These are phyloP conservation scores for Saposhnikovia divaricata DNA, from an alignment of 129 eudicot genomes.

Conservation along the genomic window DNA sequence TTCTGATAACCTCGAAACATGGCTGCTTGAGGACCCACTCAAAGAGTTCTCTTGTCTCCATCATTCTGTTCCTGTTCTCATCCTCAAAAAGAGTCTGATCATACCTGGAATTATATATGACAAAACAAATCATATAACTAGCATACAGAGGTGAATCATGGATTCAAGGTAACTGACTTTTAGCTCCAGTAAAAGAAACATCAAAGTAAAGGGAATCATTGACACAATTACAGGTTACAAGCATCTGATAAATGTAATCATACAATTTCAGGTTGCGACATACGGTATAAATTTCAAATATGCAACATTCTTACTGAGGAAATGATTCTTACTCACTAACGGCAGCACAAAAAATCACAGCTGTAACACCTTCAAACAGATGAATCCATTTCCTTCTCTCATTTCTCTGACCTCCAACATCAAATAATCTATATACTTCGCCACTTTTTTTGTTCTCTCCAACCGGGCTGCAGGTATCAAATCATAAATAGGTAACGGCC, in stretches of 20 bases:
- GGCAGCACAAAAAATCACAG: conserved; percentile 96
- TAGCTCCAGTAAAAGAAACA: background rate
- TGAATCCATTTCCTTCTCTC: conserved; percentile 99
- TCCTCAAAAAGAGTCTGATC: conserved; percentile 91
- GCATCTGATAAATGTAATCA: background rate
- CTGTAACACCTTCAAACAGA: conserved; percentile 95
- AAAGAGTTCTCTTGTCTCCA: conserved; percentile 89
- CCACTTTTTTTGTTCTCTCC: conserved; percentile 98
- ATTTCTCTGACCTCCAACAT: conserved; percentile 98
- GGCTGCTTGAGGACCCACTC: conserved; percentile 96
- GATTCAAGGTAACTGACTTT: background rate
- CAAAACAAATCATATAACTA: background rate
- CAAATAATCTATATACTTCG: conserved; percentile 89
- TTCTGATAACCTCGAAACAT: conserved; percentile 62
- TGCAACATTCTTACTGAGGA: conserved; percentile 4
- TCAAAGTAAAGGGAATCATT: background rate
- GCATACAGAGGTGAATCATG: too few species aligned
- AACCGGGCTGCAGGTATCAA: conserved; percentile 73
- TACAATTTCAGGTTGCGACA: background rate
- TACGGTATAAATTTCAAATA: background rate
- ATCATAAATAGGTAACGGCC: conserved; percentile 6
- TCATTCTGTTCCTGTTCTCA: conserved; percentile 79
- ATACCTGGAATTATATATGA: conserved; percentile 47
- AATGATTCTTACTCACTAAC: conserved; percentile 79
- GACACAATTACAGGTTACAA: background rate